These are phyloP conservation scores for Cicer arietinum DNA, from an alignment of 306 rosid genomes.

Conservation along the genomic window DNA sequence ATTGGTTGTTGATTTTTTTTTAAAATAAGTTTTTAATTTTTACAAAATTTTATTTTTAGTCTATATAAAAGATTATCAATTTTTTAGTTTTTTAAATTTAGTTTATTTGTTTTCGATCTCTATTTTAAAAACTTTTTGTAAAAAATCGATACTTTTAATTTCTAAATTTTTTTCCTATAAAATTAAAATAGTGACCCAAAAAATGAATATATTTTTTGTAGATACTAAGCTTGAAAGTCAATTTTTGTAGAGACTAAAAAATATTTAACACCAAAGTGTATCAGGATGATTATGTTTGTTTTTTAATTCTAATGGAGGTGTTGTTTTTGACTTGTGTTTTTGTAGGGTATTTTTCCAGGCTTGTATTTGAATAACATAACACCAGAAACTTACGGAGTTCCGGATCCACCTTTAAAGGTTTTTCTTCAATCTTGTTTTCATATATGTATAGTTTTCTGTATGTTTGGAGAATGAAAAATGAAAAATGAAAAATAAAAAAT, in stretches of 20 bases:
- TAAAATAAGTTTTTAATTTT: too few relatives aligned
- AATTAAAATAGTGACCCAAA: too few relatives aligned
- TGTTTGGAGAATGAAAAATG: neutral
- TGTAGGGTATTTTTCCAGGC: conserved; percentile 52
- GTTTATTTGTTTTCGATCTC: neutral
- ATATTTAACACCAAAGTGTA: neutral
- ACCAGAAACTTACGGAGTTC: conserved; percentile 38
- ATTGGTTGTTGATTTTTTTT: neutral
- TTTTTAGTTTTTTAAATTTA: too few relatives aligned
- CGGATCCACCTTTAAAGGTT: conserved; percentile 49
- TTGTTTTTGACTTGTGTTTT: conserved; percentile 31
- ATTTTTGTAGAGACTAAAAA: too few relatives aligned
- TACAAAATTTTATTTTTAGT: too few relatives aligned
- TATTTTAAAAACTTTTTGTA: neutral
- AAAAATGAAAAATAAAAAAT: neutral
- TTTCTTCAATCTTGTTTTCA: conserved; percentile 4
- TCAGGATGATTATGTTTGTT: neutral
- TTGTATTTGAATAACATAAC: conserved; percentile 23
- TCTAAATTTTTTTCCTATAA: too few relatives aligned
- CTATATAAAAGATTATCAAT: too few relatives aligned
- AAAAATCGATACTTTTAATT: too few relatives aligned
- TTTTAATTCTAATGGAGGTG: conserved; percentile 27
- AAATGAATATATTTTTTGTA: too few relatives aligned
- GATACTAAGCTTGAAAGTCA: too few relatives aligned
- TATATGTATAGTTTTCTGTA: neutral